Percentiles rank a stretch among this genome's conserved stretches.
phyloP scores from a whole-genome alignment of 176 grass and related monocot species.

The sorghum (Sorghum bicolor) region DNA sequence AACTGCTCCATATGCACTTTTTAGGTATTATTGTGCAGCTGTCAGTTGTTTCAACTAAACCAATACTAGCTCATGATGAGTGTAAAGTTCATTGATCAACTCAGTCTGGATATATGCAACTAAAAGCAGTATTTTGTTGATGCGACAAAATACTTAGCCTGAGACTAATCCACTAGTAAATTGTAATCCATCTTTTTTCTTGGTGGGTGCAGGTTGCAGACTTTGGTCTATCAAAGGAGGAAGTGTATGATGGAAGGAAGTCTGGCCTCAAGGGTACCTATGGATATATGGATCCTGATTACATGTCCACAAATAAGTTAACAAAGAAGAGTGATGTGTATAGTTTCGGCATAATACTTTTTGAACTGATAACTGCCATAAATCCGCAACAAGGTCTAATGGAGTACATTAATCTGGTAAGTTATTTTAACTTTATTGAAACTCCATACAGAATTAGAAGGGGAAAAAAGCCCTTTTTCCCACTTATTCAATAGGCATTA shows the following conservation, averaged over 20 bases:
- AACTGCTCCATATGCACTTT: constrained; percentile 21
- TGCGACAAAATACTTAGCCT: not conserved
- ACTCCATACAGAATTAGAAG: not conserved
- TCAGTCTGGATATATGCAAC: constrained; percentile 3
- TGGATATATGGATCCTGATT: constrained; percentile 99
- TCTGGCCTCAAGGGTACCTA: constrained; percentile 95
- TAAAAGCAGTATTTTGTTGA: not conserved
- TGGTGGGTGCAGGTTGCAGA: constrained; percentile 66
- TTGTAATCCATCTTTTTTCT: constrained; percentile 11
- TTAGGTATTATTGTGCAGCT: constrained; percentile 19
- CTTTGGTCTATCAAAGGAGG: constrained; percentile 96
- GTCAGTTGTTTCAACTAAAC: constrained; percentile 30
- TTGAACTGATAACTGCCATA: constrained; percentile 94
- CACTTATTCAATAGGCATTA: not conserved
- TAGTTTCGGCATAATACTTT: constrained; percentile 92
- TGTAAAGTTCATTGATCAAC: not conserved
- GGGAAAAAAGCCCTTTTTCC: not conserved
- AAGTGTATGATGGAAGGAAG: constrained; percentile 77
- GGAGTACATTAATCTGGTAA: constrained; percentile 97
- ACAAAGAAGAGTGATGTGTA: constrained; percentile 97
- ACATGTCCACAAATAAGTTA: constrained; percentile 85
- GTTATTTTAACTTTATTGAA: constrained; percentile 22
- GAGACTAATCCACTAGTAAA: not conserved
- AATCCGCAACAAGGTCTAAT: constrained; percentile 93
- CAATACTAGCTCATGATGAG: not conserved